Percentiles rank a stretch among this genome's conserved stretches.
Conservation (phyloP, 768 basidiomycete species). For the Porpolomopsis calyptriformis region DNA sequence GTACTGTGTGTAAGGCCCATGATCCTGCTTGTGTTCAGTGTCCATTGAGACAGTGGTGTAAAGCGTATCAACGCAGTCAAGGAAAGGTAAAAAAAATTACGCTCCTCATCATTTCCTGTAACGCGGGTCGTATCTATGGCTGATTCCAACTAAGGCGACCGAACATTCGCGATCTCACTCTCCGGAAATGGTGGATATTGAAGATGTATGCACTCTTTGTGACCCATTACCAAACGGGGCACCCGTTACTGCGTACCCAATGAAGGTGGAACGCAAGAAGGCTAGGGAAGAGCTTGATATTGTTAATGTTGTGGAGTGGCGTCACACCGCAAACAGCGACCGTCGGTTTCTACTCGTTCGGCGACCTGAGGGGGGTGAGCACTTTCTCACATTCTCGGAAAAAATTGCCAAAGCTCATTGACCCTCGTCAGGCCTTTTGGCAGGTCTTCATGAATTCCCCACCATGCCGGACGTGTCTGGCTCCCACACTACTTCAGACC, state of each 20-base stretch:
- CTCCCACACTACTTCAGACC: constrained; percentile 26
- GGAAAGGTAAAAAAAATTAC: not conserved
- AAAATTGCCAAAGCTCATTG: constrained; percentile 6
- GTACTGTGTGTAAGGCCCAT: constrained; percentile 82
- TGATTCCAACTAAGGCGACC: not conserved
- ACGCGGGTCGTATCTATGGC: not conserved
- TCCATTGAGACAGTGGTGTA: constrained; percentile 60
- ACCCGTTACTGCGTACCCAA: constrained; percentile 70
- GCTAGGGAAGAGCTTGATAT: constrained; percentile 75
- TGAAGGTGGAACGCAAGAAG: constrained; percentile 76
- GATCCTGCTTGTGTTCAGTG: constrained; percentile 67
- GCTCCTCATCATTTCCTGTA: not conserved
- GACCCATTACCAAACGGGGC: constrained; percentile 35
- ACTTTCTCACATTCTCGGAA: constrained; percentile 5
- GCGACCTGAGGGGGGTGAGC: constrained; percentile 72
- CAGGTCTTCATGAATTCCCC: constrained; percentile 85
- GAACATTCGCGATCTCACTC: not conserved
- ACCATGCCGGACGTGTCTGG: constrained; percentile 42
- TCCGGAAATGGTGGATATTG: constrained; percentile 44
- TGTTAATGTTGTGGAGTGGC: constrained; percentile 83
- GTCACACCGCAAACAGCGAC: constrained; percentile 22
- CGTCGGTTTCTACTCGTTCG: constrained; percentile 69
- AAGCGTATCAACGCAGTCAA: constrained; percentile 35
- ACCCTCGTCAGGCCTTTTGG: constrained; percentile 61
- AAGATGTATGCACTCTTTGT: constrained; percentile 66